phyloP scores from a whole-genome alignment of 1,284 basidiomycete genomes.

The Moniliophthora roreri region DNA sequence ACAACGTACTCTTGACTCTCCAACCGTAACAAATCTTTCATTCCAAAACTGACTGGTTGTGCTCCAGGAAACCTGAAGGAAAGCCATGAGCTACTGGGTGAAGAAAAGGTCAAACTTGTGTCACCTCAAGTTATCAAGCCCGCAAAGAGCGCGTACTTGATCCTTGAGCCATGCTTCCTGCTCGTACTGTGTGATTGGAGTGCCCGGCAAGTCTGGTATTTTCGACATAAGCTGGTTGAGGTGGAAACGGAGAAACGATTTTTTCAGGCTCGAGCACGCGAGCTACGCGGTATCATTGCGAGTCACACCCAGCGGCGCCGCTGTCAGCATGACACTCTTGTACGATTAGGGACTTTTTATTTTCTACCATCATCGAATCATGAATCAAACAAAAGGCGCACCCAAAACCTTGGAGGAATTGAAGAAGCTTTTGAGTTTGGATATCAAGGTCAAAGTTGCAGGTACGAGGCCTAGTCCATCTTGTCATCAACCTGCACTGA shows the following conservation, averaged over 20 bases:
- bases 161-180: not conserved
- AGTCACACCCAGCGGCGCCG: not conserved
- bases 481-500: not conserved
- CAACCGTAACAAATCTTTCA: slow-evolving; percentile 68
- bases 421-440: slow-evolving; percentile 51
- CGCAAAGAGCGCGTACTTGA: slow-evolving; percentile 1
- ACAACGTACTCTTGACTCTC: slow-evolving; percentile 80
- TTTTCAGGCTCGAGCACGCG: too few species aligned
- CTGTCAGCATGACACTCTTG: not conserved
- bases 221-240: not conserved
- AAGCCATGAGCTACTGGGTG: slow-evolving; percentile 4
- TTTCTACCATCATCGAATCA: slow-evolving; percentile 8
- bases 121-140: not conserved
- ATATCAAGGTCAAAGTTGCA: slow-evolving; percentile 91
- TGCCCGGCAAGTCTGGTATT: slow-evolving; percentile 2
- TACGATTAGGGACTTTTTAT: not conserved
- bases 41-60: slow-evolving; percentile 88
- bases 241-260: not conserved
- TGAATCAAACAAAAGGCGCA: slow-evolving; percentile 34
- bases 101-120: not conserved
- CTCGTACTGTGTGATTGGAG: not conserved
- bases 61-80: slow-evolving; percentile 82
- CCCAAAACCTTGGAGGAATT: slow-evolving; percentile 64
- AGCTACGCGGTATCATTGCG: not conserved
- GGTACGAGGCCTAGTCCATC: slow-evolving; percentile 41